Base-by-base conservation (phyloP, 2,329 filamentous ascomycete genomes). In the Alternaria tenuissima region DNA sequence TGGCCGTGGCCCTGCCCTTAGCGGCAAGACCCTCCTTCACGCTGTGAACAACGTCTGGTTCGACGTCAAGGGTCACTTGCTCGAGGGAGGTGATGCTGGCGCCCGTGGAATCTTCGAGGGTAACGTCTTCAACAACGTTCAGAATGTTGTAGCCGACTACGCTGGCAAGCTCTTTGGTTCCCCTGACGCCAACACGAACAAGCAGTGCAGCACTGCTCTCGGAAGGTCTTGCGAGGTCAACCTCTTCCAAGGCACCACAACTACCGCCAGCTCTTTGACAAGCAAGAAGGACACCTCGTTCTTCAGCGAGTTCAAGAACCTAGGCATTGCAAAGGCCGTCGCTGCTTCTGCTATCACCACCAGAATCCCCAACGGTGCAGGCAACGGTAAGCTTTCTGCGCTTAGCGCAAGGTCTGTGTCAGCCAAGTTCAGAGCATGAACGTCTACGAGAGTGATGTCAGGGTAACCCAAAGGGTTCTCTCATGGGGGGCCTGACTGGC, bases 401-500 rank as follows among this genome's bases (percentile, higher is more conserved):
- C 36, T 38, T 18, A 16, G 16, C n/a, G 36, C 16, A 0, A 38
- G 36, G 3, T 38, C 36, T 38, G 36, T 1, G 16, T 38, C 36
- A n/a, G 16, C 16, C 36, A 38, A n/a, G n/a, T 38, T 38, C 16
- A 38, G 34, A 36, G 34, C 4, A 1, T 30, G 28, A 30, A 30
- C 11, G 5, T 30, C 28, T 1, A 30, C 28, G 9, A 12, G 1
- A 12, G 28, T 30, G 9, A 30, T 12, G 0, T 5, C 9, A 2
- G 0, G 11, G 5, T 30, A 11, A 30, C 11, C 0, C 11, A 1
- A 1, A 30, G 11, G 9, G 1, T 30, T 30, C 4, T 9, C 5
- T 0, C 28, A 30, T 12, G 11, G 28, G 0, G 28, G 1, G 4
- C 1, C 9, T 30, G 28, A 30, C 1, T 12, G 11, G 0, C 2